Conservation (phyloP, 768 basidiomycete species). For the Zangia roseola region DNA sequence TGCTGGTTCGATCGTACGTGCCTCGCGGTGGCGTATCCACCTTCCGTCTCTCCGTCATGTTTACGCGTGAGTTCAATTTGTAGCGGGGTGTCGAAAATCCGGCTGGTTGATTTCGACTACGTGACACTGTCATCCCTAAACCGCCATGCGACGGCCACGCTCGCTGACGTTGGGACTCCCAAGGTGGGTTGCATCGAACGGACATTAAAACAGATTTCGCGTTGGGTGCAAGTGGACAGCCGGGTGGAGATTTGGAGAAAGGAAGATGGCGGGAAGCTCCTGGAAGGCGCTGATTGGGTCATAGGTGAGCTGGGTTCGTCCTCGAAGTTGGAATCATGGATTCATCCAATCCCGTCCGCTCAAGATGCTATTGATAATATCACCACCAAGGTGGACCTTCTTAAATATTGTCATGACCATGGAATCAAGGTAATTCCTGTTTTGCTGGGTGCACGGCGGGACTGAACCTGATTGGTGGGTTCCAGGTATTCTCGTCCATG, state of each 20-base stretch:
- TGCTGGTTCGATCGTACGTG: slow-evolving; percentile 87
- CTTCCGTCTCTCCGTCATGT: neutral
- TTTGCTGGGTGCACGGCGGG: neutral
- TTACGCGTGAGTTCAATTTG: neutral
- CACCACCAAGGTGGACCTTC: slow-evolving; percentile 90
- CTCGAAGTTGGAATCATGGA: neutral
- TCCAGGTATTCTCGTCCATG: slow-evolving; percentile 93
- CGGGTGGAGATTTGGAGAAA: slow-evolving; percentile 85
- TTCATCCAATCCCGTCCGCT: slow-evolving; percentile 6
- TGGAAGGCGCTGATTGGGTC: slow-evolving; percentile 92
- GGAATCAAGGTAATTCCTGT: slow-evolving; percentile 62
- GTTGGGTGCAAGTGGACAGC: slow-evolving; percentile 86
- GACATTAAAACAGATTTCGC: slow-evolving; percentile 66
- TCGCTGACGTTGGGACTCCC: slow-evolving; percentile 90
- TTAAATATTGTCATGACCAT: slow-evolving; percentile 82
- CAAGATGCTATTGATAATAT: slow-evolving; percentile 97
- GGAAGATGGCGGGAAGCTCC: slow-evolving; percentile 67
- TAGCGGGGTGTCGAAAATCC: slow-evolving; percentile 73
- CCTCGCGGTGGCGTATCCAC: neutral
- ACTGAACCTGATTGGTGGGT: neutral
- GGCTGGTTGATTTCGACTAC: slow-evolving; percentile 93
- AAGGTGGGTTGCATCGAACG: slow-evolving; percentile 82
- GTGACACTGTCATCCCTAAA: slow-evolving; percentile 95
- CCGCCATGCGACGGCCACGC: slow-evolving; percentile 85
- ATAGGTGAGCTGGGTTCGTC: slow-evolving; percentile 54